phyloP scores from a whole-genome alignment of 1,284 basidiomycete genomes.

The Vanrija sp. region DNA sequence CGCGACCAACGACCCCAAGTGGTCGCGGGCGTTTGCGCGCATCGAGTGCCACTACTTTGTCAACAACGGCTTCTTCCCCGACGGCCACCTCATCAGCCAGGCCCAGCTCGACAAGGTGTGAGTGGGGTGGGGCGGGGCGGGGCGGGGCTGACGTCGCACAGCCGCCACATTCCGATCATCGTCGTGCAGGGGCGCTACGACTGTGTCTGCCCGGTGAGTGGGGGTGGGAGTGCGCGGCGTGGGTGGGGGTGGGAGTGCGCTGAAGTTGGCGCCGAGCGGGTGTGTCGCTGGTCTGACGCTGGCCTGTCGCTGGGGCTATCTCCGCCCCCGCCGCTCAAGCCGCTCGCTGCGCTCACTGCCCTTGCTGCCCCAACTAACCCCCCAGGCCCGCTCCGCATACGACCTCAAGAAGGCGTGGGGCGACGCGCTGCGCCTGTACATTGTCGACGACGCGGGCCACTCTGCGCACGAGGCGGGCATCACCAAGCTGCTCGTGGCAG shows the following conservation, averaged over 20 bases:
- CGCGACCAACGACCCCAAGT: constrained; percentile 63
- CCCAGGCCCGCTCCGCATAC: constrained; percentile 53
- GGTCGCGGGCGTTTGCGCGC: constrained; percentile 72
- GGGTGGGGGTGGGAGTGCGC: too few relatives aligned
- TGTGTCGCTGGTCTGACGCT: too few relatives aligned
- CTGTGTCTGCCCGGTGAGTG: constrained; percentile 51
- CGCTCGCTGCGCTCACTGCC: too few relatives aligned
- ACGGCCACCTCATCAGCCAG: constrained; percentile 77
- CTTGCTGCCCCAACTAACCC: neutral
- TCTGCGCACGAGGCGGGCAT: constrained; percentile 75
- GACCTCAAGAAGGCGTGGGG: constrained; percentile 78
- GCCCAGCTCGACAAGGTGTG: constrained; percentile 81
- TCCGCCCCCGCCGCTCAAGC: too few relatives aligned
- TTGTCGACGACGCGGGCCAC: constrained; percentile 90
- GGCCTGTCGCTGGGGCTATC: too few relatives aligned
- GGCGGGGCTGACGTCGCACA: neutral
- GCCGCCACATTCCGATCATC: constrained; percentile 72
- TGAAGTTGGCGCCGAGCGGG: too few relatives aligned
- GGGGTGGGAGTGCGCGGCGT: too few relatives aligned
- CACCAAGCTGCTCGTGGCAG: constrained; percentile 58
- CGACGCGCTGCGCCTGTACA: constrained; percentile 60
- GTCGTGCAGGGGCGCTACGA: constrained; percentile 71
- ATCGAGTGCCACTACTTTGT: constrained; percentile 92
- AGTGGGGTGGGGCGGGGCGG: neutral
- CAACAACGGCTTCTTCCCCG: constrained; percentile 79